Evolutionary conservation across 2,329 filamentous ascomycete species (phyloP).

Genomic region (Tolypocladium guangdongense): DNA sequence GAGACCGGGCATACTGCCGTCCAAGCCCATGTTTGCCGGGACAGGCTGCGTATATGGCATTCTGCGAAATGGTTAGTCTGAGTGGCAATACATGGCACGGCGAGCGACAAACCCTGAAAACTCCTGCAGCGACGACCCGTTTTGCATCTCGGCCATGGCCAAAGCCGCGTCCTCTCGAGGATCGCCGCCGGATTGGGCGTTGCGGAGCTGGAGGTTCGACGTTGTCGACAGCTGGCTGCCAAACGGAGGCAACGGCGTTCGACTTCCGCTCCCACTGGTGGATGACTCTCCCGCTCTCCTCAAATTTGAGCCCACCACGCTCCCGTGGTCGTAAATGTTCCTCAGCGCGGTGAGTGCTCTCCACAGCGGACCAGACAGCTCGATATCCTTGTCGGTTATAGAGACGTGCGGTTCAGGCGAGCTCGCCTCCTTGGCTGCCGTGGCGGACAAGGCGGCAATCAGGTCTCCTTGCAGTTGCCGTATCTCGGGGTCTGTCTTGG

Average conservation of each 20-base stretch:
- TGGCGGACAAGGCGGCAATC: slow-evolving; percentile 52
- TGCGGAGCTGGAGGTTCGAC: slow-evolving; percentile 15
- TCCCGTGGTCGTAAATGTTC: slow-evolving; percentile 57
- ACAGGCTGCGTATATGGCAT: slow-evolving; percentile 28
- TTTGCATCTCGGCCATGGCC: slow-evolving; percentile 56
- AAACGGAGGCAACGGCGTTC: slow-evolving; percentile 27
- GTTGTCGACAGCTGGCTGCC: slow-evolving; percentile 11
- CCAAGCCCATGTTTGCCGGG: slow-evolving; percentile 23
- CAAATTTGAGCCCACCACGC: slow-evolving; percentile 37
- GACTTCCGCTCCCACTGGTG: slow-evolving; percentile 32
- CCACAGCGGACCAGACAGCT: slow-evolving; percentile 50
- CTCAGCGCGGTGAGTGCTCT: slow-evolving; percentile 49
- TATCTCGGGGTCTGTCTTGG: slow-evolving; percentile 51
- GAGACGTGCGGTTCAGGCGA: slow-evolving; percentile 42
- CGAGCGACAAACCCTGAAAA: slow-evolving; percentile 24
- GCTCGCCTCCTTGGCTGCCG: slow-evolving; percentile 49
- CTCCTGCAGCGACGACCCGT: slow-evolving; percentile 37
- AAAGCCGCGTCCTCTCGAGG: slow-evolving; percentile 51
- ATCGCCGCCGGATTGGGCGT: slow-evolving; percentile 25
- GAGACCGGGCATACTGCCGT: slow-evolving; percentile 36
- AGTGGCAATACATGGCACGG: neutral
- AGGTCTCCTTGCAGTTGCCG: slow-evolving; percentile 53
- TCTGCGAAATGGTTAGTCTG: slow-evolving; percentile 11
- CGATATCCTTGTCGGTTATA: slow-evolving; percentile 48
- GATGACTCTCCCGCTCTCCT: slow-evolving; percentile 38